These are phyloP conservation scores for Zopfochytrium polystomum DNA, from an alignment of 371 early-diverging fungal genomes.

Conservation along the genomic window DNA sequence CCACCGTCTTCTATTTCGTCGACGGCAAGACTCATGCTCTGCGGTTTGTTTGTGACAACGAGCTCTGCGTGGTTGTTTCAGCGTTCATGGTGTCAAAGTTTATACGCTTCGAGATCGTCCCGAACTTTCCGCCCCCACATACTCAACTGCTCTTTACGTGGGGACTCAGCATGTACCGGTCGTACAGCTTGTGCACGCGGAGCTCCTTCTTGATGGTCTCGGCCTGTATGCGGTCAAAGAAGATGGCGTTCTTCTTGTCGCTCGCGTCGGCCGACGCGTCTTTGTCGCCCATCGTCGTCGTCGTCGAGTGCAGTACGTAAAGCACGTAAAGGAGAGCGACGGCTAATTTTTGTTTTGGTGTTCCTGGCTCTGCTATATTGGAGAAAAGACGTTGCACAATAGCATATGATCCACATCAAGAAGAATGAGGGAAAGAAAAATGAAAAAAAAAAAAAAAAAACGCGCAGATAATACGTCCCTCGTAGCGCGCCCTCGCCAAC, in stretches of 20 bases:
- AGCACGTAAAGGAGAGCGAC: no score
- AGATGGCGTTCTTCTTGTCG: conserved; percentile 31
- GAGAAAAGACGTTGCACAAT: no score
- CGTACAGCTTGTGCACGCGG: conserved; percentile 34
- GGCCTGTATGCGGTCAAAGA: conserved; percentile 42
- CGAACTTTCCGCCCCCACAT: not conserved
- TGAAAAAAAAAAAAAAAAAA: no score
- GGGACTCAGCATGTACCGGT: conserved; percentile 45
- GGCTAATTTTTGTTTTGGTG: no score
- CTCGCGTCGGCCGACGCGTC: conserved; percentile 1
- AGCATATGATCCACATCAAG: no score
- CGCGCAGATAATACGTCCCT: no score
- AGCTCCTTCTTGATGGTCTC: conserved; percentile 51
- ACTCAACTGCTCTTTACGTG: conserved; percentile 35
- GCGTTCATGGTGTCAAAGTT: not conserved
- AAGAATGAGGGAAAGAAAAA: no score
- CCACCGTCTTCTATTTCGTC: conserved; percentile 26
- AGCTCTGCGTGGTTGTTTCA: conserved; percentile 20
- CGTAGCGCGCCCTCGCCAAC: no score
- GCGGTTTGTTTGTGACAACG: conserved; percentile 39
- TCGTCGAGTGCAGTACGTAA: no score
- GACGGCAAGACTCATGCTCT: conserved; percentile 21
- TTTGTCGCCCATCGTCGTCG: no score
- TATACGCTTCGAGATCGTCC: not conserved
- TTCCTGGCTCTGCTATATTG: no score